Conservation (phyloP, 192 early-diverging fungal genomes). For the Kappamyces sp. region DNA sequence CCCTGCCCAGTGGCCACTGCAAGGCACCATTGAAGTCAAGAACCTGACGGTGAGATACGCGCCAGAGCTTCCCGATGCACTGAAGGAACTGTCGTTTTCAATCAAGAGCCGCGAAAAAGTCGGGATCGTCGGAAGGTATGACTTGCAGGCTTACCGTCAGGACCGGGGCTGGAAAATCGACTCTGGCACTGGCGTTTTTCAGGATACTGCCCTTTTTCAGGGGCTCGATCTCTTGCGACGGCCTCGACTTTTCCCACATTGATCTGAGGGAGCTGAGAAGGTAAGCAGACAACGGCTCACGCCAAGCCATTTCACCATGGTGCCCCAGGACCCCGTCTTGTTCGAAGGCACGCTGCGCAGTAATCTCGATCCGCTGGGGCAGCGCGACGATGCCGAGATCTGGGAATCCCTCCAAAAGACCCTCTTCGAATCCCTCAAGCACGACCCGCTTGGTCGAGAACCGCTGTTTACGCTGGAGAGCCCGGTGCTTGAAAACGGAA, state of each 20-base stretch:
- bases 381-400: slow-evolving; percentile 25
- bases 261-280: slow-evolving; percentile 50
- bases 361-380: slow-evolving; percentile 69
- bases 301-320: slow-evolving; percentile 27
- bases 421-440: slow-evolving; percentile 51
- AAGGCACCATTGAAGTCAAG: slow-evolving; percentile 47
- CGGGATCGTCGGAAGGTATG: slow-evolving; percentile 33
- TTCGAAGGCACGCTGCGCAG: slow-evolving; percentile 37
- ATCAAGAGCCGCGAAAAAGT: slow-evolving; percentile 35
- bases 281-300: no score
- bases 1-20: slow-evolving; percentile 24
- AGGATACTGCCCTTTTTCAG: slow-evolving; percentile 50
- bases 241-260: slow-evolving; percentile 50
- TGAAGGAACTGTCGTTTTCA: slow-evolving; percentile 34
- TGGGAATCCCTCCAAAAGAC: slow-evolving; percentile 54
- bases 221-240: slow-evolving; percentile 62
- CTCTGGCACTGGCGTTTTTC: slow-evolving; percentile 60
- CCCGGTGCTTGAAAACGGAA: slow-evolving; percentile 43
- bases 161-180: slow-evolving; percentile 71
- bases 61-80: slow-evolving; percentile 42
- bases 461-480: slow-evolving; percentile 3
- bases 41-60: slow-evolving; percentile 52
- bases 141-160: slow-evolving; percentile 27
- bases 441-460: slow-evolving; percentile 11
- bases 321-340: slow-evolving; percentile 45